Evolutionary conservation across 75 land plant genomes (phyloP).

Genomic region (Selaginella tamariscina): DNA sequence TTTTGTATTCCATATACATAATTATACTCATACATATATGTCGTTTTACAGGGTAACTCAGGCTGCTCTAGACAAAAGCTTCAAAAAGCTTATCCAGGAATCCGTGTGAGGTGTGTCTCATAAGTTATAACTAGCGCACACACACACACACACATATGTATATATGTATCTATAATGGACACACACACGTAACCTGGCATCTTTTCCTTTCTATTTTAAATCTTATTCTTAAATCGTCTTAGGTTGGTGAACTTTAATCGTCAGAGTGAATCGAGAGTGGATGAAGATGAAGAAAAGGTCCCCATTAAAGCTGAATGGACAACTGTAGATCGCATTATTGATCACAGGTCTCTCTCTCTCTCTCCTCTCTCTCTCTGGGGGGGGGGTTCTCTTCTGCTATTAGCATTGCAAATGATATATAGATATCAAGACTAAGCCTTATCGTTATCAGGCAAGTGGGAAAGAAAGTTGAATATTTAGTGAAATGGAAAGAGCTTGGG

Average conservation of each 20-base stretch:
- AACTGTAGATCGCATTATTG: constrained; percentile 84
- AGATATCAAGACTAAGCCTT: no score
- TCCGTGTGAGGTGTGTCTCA: no score
- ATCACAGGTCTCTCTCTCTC: constrained; percentile 86
- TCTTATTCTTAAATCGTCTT: no score
- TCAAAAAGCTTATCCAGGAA: constrained; percentile 55
- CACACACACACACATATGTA: no score
- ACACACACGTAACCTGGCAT: no score
- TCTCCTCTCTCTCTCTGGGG: no score
- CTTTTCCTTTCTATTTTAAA: no score
- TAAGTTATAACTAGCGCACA: no score
- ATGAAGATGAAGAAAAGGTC: constrained; percentile 65
- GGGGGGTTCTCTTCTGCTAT: neutral
- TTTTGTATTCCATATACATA: constrained; percentile 14
- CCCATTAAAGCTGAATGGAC: constrained; percentile 96
- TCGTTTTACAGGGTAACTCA: constrained; percentile 52
- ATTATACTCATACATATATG: constrained; percentile 1
- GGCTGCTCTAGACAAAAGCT: constrained; percentile 56
- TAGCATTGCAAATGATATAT: neutral
- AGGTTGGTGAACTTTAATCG: constrained; percentile 71
- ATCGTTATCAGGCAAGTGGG: no score
- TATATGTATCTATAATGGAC: no score
- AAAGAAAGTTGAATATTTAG: constrained; percentile 54
- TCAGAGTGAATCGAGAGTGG: constrained; percentile 37
- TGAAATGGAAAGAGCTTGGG: constrained; percentile 89